phyloP scores from a whole-genome alignment of 768 basidiomycete species.

The Phlebiopsis gigantea region DNA sequence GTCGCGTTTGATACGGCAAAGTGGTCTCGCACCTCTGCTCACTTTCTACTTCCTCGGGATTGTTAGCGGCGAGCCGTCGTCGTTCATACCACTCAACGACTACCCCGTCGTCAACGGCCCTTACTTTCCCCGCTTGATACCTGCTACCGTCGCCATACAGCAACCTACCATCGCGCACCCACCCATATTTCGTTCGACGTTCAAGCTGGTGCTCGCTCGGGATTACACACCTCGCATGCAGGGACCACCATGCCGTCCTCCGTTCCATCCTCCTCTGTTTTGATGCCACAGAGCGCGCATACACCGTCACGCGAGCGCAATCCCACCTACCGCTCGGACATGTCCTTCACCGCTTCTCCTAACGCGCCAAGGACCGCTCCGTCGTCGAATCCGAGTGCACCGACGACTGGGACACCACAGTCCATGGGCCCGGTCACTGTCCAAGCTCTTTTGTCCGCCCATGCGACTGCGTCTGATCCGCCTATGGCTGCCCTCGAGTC shows the following conservation, averaged over 20 bases:
- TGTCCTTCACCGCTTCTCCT: constrained; percentile 10
- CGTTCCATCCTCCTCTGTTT: not conserved
- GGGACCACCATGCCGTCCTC: not conserved
- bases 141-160: not conserved
- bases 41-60: not conserved
- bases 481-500: constrained; percentile 62
- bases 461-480: constrained; percentile 51
- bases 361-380: constrained; percentile 17
- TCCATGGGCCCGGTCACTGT: constrained; percentile 36
- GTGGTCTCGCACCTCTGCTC: constrained; percentile 1
- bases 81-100: too few species aligned
- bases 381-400: constrained; percentile 4
- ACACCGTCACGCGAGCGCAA: constrained; percentile 5
- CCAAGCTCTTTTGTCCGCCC: constrained; percentile 49
- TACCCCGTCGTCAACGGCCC: not conserved
- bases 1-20: constrained; percentile 5
- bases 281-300: not conserved
- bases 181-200: not conserved
- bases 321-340: constrained; percentile 4
- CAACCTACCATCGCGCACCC: not conserved
- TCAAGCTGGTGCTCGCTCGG: not conserved
- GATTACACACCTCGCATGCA: not conserved
- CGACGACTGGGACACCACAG: constrained; percentile 17
- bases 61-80: not conserved
- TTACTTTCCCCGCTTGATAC: not conserved